Base-by-base conservation (phyloP, 1,284 basidiomycete genomes). In the Chondrostereum purpureum region DNA sequence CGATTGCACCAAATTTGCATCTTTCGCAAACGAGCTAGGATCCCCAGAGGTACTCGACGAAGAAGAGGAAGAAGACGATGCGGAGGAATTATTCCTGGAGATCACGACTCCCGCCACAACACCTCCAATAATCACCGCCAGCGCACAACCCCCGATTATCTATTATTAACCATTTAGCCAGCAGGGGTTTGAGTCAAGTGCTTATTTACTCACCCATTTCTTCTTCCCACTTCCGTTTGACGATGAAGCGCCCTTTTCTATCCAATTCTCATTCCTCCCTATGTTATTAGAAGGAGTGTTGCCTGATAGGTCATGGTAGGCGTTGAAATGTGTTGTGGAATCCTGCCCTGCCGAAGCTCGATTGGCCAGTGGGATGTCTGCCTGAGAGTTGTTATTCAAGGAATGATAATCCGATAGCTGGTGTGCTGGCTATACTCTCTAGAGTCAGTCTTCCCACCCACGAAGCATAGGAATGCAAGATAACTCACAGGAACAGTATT, bases 11-110 rank as follows among this genome's bases (percentile, higher is more conserved):
- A 91, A 65, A 6, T 68, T 62, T 3, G 69, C 41, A 61, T 90
- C 77, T 62, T 78, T 83, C 39, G 60, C 57, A 58, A 89, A 89
- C 23, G 70, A 65, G 60, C 73, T 80, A 2, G 84, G 81, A 62
- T 88, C 79, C 50, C 67, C 71, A 17, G 73, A 65, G 53, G 79
- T 65, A 1, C 69, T 68, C 41, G 52, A 49, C 19, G 27, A 21
- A 4, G 44, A 39, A 3, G 43, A 43, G 6, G 39, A 41, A 21
- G 21, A 20, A 2, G 45, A 57, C 17, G 27, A 37, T 36, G 40
- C 37, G 17, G 42, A 45, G 37, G 61, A 58, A 55, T 64, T 58
- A 44, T 66, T 67, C 31, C 56, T 67, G 4, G 66, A 44, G 37
- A 67, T 56, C 2, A 56, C 34, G 40, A 68, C 59, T 10, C 65